These are phyloP conservation scores for Calonectria fujianensis DNA, from an alignment of 2,329 filamentous ascomycete species.

Conservation along the genomic window DNA sequence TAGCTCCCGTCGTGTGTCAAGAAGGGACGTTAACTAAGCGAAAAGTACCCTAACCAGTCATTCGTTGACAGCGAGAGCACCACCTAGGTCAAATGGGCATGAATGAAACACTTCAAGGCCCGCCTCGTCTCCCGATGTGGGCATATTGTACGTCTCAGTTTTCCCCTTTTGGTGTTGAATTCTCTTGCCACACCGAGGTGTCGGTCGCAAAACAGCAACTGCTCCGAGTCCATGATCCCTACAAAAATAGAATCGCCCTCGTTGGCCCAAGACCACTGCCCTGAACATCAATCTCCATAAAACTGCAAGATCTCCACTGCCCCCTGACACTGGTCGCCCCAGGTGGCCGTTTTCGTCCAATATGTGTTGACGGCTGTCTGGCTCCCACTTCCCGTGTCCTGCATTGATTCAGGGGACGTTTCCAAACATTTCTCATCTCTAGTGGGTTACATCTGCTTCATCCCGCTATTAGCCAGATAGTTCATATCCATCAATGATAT, in stretches of 20 bases:
- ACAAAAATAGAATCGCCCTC: constrained; percentile 38
- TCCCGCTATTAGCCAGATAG: constrained; percentile 6
- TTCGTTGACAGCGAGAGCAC: constrained; percentile 18
- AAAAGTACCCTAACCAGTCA: neutral
- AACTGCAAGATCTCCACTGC: constrained; percentile 37
- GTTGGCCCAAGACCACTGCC: constrained; percentile 26
- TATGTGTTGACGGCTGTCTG: constrained; percentile 21
- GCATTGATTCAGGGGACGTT: constrained; percentile 39
- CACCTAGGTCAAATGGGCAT: constrained; percentile 26
- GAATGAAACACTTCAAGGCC: constrained; percentile 34
- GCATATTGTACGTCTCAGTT: constrained; percentile 32
- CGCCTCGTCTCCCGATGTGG: constrained; percentile 22
- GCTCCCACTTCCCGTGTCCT: constrained; percentile 38
- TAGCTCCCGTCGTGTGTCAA: constrained; percentile 21
- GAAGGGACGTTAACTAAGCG: constrained; percentile 3
- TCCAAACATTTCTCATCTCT: constrained; percentile 32
- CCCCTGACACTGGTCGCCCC: constrained; percentile 31
- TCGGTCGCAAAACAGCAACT: constrained; percentile 21
- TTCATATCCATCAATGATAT: constrained; percentile 28
- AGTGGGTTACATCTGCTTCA: constrained; percentile 33
- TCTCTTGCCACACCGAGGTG: constrained; percentile 36
- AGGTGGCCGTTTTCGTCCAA: constrained; percentile 31
- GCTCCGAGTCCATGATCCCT: constrained; percentile 27
- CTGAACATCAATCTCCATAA: constrained; percentile 40
- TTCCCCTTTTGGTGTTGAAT: constrained; percentile 28